Base-by-base conservation (phyloP, 202 grass and related monocot genomes). In the Musa balbisiana region DNA sequence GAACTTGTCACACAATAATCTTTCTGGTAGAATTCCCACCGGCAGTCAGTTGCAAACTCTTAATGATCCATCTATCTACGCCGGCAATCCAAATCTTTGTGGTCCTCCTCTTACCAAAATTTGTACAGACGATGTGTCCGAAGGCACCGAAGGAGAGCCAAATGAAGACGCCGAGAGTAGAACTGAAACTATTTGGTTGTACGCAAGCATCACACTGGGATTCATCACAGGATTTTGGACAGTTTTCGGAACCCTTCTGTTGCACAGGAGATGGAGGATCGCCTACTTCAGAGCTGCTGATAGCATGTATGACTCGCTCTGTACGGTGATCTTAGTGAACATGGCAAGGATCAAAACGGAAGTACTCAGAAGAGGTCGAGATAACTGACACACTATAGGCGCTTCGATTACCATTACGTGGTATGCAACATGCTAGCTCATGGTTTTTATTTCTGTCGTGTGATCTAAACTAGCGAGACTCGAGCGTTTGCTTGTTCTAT, bases 1-100 rank as follows among this genome's bases (percentile, higher is more conserved):
- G 51, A 83, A 89, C 26, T 50, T 89, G n/a, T 78, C 80, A 8
- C 78, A 73, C 49, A 89, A 89, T 43, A 58, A 83, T 69, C 70
- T 90, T 6, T 86, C 75, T 3, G 87, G 84, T 52, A 73, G 13
- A 55, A 86, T 90, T 21, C 87, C 87, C 17, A 54, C 21, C 52
- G 84, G 75, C 12, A 55, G 67, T 55, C 74, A 82, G 15, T 10
- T 86, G 0, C 55, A 62, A 9, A 82, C 78, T 17, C 72, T 69
- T 53, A 51, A 81, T 6, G 33, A 80, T 56, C 82, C 67, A 74
- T 86, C 74, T 12, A 51, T 50, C 3, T 90, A 86, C 12, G 50
- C 60, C 0, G 87, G 78, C 29, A 90, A 86, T 63, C 2, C 49
- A 19, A 63, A 77, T 72, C 33, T 90, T 50, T 90, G 82, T 72